Conservation (phyloP, 805 yeast species). For the Aciculoconidium aculeatum region DNA sequence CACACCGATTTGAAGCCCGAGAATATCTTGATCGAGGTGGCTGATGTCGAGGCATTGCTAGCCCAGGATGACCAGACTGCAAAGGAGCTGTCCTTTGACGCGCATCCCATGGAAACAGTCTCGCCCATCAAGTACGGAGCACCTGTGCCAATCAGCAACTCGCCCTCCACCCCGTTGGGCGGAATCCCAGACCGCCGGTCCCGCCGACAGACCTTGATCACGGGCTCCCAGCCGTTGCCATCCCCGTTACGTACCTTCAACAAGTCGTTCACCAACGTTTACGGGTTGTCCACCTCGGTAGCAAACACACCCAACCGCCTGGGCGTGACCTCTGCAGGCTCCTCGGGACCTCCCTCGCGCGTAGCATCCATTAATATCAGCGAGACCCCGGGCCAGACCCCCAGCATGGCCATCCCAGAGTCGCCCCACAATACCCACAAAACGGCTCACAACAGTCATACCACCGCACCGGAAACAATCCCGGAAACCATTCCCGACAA, state of each 20-base stretch:
- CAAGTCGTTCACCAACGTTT: slow-evolving; percentile 33
- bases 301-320: slow-evolving; percentile 40
- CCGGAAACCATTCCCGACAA: too few species aligned
- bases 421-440: slow-evolving; percentile 1
- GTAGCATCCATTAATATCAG: slow-evolving; percentile 13
- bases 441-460: slow-evolving; percentile 17
- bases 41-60: slow-evolving; percentile 73
- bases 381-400: slow-evolving; percentile 6
- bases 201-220: slow-evolving; percentile 69
- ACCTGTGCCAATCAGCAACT: slow-evolving; percentile 9
- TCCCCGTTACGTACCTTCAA: slow-evolving; percentile 68
- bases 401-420: slow-evolving; percentile 5
- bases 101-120: too few species aligned
- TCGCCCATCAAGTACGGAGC: slow-evolving; percentile 8
- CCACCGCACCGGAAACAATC: too few species aligned
- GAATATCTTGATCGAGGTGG: slow-evolving; percentile 72
- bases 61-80: slow-evolving; percentile 53
- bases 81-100: slow-evolving; percentile 28
- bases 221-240: slow-evolving; percentile 91
- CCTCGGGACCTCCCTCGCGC: too few species aligned
- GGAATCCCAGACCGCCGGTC: slow-evolving; percentile 47
- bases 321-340: too few species aligned
- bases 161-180: slow-evolving; percentile 36
- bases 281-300: slow-evolving; percentile 32
- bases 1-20: slow-evolving; percentile 75